Evolutionary conservation across 805 yeast species (phyloP), one percentile per base, ranked within the genome.

Genomic region (Yamadazyma phyllophila): DNA sequence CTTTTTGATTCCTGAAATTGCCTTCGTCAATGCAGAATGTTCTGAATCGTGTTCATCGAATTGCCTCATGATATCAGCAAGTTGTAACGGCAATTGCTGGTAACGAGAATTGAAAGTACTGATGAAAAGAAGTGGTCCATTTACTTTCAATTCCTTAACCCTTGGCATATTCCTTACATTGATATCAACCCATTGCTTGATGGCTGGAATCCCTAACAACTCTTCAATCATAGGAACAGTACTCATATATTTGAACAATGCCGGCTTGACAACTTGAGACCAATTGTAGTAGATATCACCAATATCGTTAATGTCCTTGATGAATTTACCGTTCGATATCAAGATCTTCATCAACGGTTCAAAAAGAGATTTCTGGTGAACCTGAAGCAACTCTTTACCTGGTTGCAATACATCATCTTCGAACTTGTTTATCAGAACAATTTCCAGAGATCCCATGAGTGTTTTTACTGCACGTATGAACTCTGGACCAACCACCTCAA

Each of bases 241-340:
- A 32, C 76, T 77, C 32, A 88, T 85, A 55, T 86, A 86, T 32
- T 67, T 68, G 15, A 81, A 51, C 43, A 85, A 81, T 0, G 81
- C 71, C 1, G 67, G 67, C 16, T 72, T 66, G 0, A 88, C 89
- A 15, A 69, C 73, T 26, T 67, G 66, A 1, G 83, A 71, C 96
- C 96, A 88, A 14, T 75, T 74, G 26, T 73, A 61, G 50, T 85
- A 79, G 9, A 86, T 71, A 39, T 80, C 81, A 3, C 85, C 86
- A 12, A 87, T 73, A 8, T 60, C 69, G 1, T 43, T 49, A 24
- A 72, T 39, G 7, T 80, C 80, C 30, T 73, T 75, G 11, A 88
- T 77, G 47, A 80, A 83, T 41, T 83, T 85, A 0, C 92, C 91
- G 46, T 82, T 83, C 2, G 78, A 65, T 17, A 76, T 67, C 36